Conservation (phyloP, 2,329 filamentous ascomycete species). For the Neofusicoccum kwambonambiense region DNA sequence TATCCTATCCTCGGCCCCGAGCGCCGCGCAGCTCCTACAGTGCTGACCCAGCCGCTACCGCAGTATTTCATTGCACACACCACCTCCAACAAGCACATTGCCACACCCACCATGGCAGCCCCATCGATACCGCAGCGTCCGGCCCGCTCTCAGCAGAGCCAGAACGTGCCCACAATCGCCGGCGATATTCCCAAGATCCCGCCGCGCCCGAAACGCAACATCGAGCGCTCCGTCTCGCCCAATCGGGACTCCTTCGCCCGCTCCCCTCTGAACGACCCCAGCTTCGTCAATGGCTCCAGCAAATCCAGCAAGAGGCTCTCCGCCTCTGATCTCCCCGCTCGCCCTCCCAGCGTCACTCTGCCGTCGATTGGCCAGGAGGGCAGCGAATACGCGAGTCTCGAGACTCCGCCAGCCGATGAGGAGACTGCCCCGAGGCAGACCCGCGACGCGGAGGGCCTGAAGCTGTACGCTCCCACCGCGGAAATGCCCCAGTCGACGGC, state of each 20-base stretch:
- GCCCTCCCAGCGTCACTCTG: slow-evolving; percentile 75
- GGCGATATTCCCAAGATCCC: slow-evolving; percentile 70
- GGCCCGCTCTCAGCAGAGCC: slow-evolving; percentile 50
- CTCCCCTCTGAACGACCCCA: slow-evolving; percentile 77
- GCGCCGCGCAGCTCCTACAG: not conserved
- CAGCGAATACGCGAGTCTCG: slow-evolving; percentile 64
- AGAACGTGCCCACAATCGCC: slow-evolving; percentile 38
- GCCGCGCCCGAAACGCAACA: slow-evolving; percentile 68
- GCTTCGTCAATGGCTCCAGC: slow-evolving; percentile 46
- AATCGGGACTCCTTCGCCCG: slow-evolving; percentile 76
- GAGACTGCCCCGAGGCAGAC: slow-evolving; percentile 64
- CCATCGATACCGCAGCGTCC: slow-evolving; percentile 63
- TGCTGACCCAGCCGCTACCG: not conserved
- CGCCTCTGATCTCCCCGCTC: slow-evolving; percentile 49
- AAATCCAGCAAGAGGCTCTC: slow-evolving; percentile 28
- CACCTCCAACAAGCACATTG: not conserved
- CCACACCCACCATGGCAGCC: slow-evolving; percentile 44
- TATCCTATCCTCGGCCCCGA: not conserved
- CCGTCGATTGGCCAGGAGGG: slow-evolving; percentile 89
- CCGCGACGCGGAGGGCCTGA: slow-evolving; percentile 74
- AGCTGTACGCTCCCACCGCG: slow-evolving; percentile 85
- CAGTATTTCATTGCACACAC: slow-evolving; percentile 2
- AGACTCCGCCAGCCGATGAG: slow-evolving; percentile 33
- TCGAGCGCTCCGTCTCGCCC: slow-evolving; percentile 75
- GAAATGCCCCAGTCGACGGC: slow-evolving; percentile 79